phyloP scores from a whole-genome alignment of 2,329 filamentous ascomycete genomes.

The Spiromastix sp. region DNA sequence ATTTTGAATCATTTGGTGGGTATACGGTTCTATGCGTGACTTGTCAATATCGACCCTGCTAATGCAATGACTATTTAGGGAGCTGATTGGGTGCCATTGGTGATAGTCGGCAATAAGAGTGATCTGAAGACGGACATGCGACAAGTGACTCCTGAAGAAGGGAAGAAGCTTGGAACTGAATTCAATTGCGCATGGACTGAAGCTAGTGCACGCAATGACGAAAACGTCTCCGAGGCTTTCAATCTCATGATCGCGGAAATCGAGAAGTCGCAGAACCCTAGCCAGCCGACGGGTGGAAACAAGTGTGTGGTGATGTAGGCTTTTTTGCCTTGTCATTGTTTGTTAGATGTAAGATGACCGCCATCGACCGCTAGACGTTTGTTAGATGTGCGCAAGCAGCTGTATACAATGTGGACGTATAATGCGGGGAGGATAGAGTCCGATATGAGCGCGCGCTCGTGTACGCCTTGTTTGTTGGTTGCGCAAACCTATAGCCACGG shows the following conservation, averaged over 20 bases:
- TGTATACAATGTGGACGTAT: too few relatives aligned
- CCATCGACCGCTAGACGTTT: background rate
- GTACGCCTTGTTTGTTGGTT: too few relatives aligned
- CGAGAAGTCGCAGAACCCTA: slow-evolving; percentile 85
- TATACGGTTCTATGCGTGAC: slow-evolving; percentile 4
- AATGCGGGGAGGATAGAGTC: too few relatives aligned
- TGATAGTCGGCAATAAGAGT: slow-evolving; percentile 94
- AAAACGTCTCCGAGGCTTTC: slow-evolving; percentile 86
- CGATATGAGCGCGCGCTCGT: too few relatives aligned
- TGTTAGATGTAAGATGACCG: background rate
- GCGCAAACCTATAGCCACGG: too few relatives aligned
- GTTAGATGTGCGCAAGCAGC: too few relatives aligned
- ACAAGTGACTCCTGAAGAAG: slow-evolving; percentile 78
- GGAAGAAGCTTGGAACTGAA: slow-evolving; percentile 72
- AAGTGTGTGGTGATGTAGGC: slow-evolving; percentile 77
- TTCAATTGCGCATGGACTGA: slow-evolving; percentile 92
- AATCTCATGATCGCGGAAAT: slow-evolving; percentile 91
- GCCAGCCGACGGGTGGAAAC: slow-evolving; percentile 65
- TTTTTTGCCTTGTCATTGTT: background rate
- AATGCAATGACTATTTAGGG: too few relatives aligned
- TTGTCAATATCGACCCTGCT: background rate
- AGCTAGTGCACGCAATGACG: slow-evolving; percentile 85
- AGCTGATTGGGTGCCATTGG: slow-evolving; percentile 82
- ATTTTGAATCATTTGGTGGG: slow-evolving; percentile 88
- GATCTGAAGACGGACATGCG: slow-evolving; percentile 88